Evolutionary conservation across 2,329 filamentous ascomycete genomes (phyloP).

Genomic region (Bipolaris victoriae): DNA sequence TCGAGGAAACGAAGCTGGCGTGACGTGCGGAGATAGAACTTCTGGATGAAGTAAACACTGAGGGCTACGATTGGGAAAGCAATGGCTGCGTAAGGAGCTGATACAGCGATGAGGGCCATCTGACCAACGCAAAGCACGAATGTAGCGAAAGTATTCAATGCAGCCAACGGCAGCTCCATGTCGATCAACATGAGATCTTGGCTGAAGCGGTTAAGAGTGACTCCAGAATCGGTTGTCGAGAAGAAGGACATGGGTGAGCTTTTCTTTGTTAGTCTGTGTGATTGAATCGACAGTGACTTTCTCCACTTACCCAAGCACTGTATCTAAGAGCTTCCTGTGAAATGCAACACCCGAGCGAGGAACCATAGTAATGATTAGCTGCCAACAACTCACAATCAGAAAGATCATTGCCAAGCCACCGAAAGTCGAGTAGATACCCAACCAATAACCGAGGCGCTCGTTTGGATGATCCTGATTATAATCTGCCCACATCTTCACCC

Average conservation of each 20-base stretch:
- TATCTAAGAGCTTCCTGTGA: slow-evolving; percentile 56
- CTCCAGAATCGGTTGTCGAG: slow-evolving; percentile 53
- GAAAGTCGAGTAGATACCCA: slow-evolving; percentile 42
- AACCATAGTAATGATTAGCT: slow-evolving; percentile 61
- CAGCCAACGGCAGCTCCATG: slow-evolving; percentile 48
- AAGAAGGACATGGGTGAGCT: slow-evolving; percentile 53
- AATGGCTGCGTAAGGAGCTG: slow-evolving; percentile 50
- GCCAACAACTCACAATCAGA: slow-evolving; percentile 44
- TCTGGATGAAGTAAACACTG: slow-evolving; percentile 52
- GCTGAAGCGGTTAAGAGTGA: slow-evolving; percentile 56
- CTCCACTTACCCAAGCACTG: slow-evolving; percentile 53
- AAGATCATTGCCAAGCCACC: slow-evolving; percentile 37
- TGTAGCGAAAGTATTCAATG: slow-evolving; percentile 44
- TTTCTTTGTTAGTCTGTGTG: slow-evolving; percentile 18
- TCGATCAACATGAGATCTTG: slow-evolving; percentile 58
- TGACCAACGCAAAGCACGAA: slow-evolving; percentile 45
- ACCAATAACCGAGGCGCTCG: slow-evolving; percentile 40
- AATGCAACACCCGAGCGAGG: slow-evolving; percentile 59
- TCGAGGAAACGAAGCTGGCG: slow-evolving; percentile 60
- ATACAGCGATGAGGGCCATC: slow-evolving; percentile 48
- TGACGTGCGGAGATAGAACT: slow-evolving; percentile 56
- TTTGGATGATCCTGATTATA: slow-evolving; percentile 51
- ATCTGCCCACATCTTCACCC: slow-evolving; percentile 58
- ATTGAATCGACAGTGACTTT: not conserved
- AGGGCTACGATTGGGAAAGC: slow-evolving; percentile 49